These are phyloP conservation scores for Alopecurus myosuroides DNA, from an alignment of 176 grass and related monocot genomes.

Conservation along the genomic window DNA sequence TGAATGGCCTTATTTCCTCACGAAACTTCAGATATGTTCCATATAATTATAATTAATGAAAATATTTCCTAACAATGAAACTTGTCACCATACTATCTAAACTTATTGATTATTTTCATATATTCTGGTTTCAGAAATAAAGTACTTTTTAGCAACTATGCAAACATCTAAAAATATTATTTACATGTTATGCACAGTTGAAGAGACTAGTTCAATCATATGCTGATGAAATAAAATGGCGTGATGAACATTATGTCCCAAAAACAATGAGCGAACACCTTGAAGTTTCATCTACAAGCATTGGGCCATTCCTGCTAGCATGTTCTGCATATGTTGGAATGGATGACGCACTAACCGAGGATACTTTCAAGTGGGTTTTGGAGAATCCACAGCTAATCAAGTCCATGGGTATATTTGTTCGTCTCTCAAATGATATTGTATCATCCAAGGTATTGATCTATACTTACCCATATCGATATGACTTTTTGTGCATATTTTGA, in stretches of 20 bases:
- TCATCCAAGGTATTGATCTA: conserved; percentile 8
- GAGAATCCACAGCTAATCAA: background rate
- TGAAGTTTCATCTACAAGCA: background rate
- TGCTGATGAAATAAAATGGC: background rate
- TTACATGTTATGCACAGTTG: background rate
- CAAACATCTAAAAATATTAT: background rate
- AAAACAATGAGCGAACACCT: background rate
- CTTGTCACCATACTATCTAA: too few species aligned
- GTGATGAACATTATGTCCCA: background rate
- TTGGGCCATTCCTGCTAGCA: background rate
- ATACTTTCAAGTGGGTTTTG: background rate
- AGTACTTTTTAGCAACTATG: background rate
- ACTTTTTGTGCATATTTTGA: background rate
- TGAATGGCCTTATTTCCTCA: too few species aligned
- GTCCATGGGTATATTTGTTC: background rate
- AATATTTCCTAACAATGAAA: too few species aligned
- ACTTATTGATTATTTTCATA: too few species aligned
- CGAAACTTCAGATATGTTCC: too few species aligned
- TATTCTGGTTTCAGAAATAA: background rate
- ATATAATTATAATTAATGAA: too few species aligned
- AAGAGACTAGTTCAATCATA: background rate
- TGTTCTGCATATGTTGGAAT: conserved; percentile 17
- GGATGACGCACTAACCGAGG: background rate
- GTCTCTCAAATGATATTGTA: conserved; percentile 22
- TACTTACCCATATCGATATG: background rate